Conservation (phyloP, 495 filamentous ascomycete genomes). For the Staphylotrichum longicolle region DNA sequence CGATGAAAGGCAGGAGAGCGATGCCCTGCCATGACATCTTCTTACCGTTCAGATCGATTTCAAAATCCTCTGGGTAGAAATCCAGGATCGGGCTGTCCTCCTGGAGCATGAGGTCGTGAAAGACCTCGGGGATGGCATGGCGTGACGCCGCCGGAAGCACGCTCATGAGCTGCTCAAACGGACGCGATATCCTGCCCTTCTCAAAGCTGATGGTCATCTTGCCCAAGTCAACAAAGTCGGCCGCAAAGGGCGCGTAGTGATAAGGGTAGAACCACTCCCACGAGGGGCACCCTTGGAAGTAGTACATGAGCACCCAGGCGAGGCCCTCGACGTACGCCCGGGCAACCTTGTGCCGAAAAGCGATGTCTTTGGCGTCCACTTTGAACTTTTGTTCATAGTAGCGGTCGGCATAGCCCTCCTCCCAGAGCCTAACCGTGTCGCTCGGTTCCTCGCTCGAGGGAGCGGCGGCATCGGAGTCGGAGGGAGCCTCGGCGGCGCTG, state of each 20-base stretch:
- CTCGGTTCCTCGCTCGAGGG: slow-evolving; percentile 58
- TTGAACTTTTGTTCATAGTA: slow-evolving; percentile 98
- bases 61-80: slow-evolving; percentile 95
- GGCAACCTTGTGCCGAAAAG: slow-evolving; percentile 90
- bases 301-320: slow-evolving; percentile 97
- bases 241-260: slow-evolving; percentile 96
- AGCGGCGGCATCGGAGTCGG: slow-evolving; percentile 41
- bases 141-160: slow-evolving; percentile 90
- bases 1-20: slow-evolving; percentile 90
- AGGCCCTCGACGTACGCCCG: slow-evolving; percentile 91
- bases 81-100: slow-evolving; percentile 88
- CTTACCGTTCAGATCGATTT: slow-evolving; percentile 92
- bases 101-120: slow-evolving; percentile 84
- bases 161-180: slow-evolving; percentile 98
- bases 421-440: slow-evolving; percentile 91
- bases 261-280: slow-evolving; percentile 99
- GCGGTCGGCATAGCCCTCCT: slow-evolving; percentile 87
- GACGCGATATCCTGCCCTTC: slow-evolving; percentile 81
- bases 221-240: slow-evolving; percentile 83
- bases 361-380: slow-evolving; percentile 75
- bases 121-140: slow-evolving; percentile 82
- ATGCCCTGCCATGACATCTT: slow-evolving; percentile 99
- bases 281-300: slow-evolving; percentile 95
- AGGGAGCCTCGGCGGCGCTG: slow-evolving; percentile 49
- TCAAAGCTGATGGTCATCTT: slow-evolving; percentile 79